Base-by-base conservation (phyloP, 2,329 filamentous ascomycete species). In the Gaeumannomyces tritici region DNA sequence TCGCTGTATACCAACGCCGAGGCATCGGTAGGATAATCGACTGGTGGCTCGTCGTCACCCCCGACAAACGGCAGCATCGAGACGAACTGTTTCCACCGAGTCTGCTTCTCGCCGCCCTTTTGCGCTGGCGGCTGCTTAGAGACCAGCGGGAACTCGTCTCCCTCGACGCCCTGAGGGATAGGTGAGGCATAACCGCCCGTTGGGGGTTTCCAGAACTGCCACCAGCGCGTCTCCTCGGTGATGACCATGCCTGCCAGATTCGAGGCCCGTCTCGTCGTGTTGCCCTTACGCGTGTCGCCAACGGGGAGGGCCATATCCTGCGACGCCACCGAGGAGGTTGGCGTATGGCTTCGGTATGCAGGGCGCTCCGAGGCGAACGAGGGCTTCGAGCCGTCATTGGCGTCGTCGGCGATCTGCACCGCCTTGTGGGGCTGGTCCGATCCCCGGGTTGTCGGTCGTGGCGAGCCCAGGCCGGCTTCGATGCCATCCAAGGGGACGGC, bases 181-280 rank as follows among this genome's bases (percentile, higher is more conserved):
- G 85, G 85, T 0, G 84, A 87, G 11, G 81, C 75, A 67, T 86
- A 88, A 3, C 81, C 82, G 28, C 85, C 85, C 1, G 80, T 73
- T 0, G 85, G 85, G 0, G 83, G 81, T 67, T 85, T 84, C 85
- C 85, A 88, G 64, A 88, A 88, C 64, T 88, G 74, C 75, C 82
- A 88, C 77, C 84, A 88, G 55, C 73, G 75, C 0, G 75, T 72
- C 29, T 77, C 73, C 12, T 80, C 76, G 6, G 74, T 75, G 61
- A 74, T 70, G 61, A 80, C 78, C 72, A 83, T 79, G 13, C 81
- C 78, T 3, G 82, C 77, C 54, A 79, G 68, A 59, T 83, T 77
- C 3, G 73, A 74, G 8, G 79, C 68, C 64, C 79, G 81, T 57
- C 83, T 80, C 5, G 81, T 81, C 0, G 82, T 84, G 67, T 85